Conservation (phyloP, 2,329 filamentous ascomycete genomes). For the Pseudopithomyces maydicus region DNA sequence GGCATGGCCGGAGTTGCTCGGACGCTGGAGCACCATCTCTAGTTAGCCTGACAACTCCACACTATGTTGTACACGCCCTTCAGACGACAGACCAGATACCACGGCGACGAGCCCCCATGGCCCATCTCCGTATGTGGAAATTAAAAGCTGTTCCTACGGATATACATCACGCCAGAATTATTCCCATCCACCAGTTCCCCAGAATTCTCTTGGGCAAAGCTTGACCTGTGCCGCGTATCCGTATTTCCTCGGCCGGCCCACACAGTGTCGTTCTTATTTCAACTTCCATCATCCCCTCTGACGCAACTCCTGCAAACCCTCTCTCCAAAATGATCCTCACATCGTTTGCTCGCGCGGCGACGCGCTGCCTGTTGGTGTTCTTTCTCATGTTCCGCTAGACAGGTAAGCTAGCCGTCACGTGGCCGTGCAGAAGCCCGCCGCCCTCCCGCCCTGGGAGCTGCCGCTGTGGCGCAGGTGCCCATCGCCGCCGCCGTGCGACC, state of each 20-base stretch:
- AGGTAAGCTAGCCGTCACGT: no score
- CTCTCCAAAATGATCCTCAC: neutral
- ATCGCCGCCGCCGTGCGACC: neutral
- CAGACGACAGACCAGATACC: no score
- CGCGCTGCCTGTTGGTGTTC: neutral
- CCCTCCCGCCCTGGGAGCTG: no score
- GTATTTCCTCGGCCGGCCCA: neutral
- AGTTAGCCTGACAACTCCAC: no score
- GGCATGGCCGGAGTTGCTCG: no score
- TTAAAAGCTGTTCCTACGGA: no score
- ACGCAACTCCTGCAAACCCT: neutral
- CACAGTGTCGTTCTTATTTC: neutral
- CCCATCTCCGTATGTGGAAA: no score
- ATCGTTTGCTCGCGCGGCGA: neutral
- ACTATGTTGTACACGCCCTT: no score
- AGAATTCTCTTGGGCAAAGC: neutral
- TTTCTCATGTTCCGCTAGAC: neutral
- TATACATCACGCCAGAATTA: no score
- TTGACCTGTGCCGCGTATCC: conserved; percentile 1
- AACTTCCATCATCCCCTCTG: neutral
- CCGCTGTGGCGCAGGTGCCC: neutral
- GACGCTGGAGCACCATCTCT: no score
- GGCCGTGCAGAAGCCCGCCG: neutral
- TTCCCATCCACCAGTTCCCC: no score
- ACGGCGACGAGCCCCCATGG: no score